Percentiles rank a stretch among this genome's conserved stretches.
phyloP scores from a whole-genome alignment of 2,329 filamentous ascomycete genomes.

The Colletotrichum viniferum region DNA sequence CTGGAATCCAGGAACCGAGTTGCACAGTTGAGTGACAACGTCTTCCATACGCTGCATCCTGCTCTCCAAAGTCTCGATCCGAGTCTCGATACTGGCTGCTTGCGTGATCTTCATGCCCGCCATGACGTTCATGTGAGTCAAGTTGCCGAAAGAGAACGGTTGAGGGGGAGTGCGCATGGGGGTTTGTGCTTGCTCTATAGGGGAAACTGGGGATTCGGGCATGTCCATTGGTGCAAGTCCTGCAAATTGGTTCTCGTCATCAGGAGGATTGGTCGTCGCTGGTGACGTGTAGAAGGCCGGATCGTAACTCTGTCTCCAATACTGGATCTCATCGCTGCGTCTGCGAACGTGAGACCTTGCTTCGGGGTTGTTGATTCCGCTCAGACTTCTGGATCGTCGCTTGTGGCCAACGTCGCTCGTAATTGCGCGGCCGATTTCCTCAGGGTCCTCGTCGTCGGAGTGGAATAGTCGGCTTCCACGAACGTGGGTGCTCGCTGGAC shows the following conservation, averaged over 20 bases:
- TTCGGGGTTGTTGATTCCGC: slow-evolving; percentile 27
- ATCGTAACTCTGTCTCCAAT: slow-evolving; percentile 67
- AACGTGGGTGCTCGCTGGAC: slow-evolving; percentile 65
- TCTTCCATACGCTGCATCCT: slow-evolving; percentile 58
- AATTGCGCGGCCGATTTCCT: slow-evolving; percentile 67
- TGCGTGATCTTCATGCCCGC: slow-evolving; percentile 63
- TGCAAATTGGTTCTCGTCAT: slow-evolving; percentile 36
- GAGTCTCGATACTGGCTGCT: slow-evolving; percentile 56
- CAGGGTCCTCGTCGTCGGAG: slow-evolving; percentile 45
- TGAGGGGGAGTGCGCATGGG: slow-evolving; percentile 45
- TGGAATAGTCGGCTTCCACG: slow-evolving; percentile 45
- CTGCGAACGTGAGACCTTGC: slow-evolving; percentile 40
- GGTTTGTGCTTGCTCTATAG: slow-evolving; percentile 30
- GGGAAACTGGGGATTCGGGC: slow-evolving; percentile 30
- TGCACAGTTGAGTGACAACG: slow-evolving; percentile 54
- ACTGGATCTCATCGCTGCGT: slow-evolving; percentile 67
- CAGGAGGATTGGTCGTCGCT: slow-evolving; percentile 50
- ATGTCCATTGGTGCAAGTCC: slow-evolving; percentile 33
- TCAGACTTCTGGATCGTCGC: slow-evolving; percentile 64
- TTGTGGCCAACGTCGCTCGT: slow-evolving; percentile 58
- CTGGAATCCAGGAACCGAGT: slow-evolving; percentile 46
- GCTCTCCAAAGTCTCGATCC: slow-evolving; percentile 56
- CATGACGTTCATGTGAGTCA: slow-evolving; percentile 49
- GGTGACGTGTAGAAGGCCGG: slow-evolving; percentile 51
- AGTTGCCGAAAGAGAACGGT: slow-evolving; percentile 59